Evolutionary conservation across 257 asterid species (phyloP).

Genomic region (Linaria vulgaris): DNA sequence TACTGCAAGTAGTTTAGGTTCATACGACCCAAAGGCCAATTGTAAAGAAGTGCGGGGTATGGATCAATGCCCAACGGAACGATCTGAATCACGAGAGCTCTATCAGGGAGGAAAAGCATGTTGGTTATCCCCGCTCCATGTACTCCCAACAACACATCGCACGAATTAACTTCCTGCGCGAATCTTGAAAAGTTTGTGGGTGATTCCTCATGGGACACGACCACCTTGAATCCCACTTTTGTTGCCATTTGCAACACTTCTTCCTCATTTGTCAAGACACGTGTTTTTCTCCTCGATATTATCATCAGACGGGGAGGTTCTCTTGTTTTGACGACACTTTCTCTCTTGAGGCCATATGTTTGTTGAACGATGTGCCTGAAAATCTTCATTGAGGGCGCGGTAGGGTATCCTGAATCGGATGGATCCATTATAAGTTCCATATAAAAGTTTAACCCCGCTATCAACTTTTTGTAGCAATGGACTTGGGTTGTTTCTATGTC

Average conservation of each 20-base stretch:
- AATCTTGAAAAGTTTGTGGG: slow-evolving; percentile 42
- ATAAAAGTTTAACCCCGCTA: slow-evolving; percentile 45
- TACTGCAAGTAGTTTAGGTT: slow-evolving; percentile 57
- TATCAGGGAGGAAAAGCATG: slow-evolving; percentile 75
- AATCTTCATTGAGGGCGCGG: slow-evolving; percentile 33
- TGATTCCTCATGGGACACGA: slow-evolving; percentile 42
- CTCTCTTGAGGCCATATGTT: slow-evolving; percentile 48
- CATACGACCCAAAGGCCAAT: slow-evolving; percentile 58
- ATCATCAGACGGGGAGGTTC: slow-evolving; percentile 58
- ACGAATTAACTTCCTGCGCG: slow-evolving; percentile 59
- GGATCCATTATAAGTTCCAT: slow-evolving; percentile 43
- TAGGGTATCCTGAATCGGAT: slow-evolving; percentile 25
- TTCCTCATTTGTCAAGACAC: slow-evolving; percentile 43
- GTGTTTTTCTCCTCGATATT: slow-evolving; percentile 53
- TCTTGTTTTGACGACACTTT: slow-evolving; percentile 18
- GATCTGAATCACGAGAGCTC: slow-evolving; percentile 58
- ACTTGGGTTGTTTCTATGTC: slow-evolving; percentile 37
- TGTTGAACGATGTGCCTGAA: slow-evolving; percentile 54
- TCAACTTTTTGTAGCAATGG: slow-evolving; percentile 48
- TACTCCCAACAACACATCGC: slow-evolving; percentile 72
- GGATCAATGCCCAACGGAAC: slow-evolving; percentile 68
- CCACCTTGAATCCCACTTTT: slow-evolving; percentile 59
- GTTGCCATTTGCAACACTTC: slow-evolving; percentile 35
- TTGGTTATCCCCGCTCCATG: slow-evolving; percentile 85
- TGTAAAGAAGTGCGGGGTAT: slow-evolving; percentile 56